Percentiles rank a stretch among this genome's conserved stretches.
Conservation (phyloP, 768 basidiomycete species). For the Phaeotremella skinneri region DNA sequence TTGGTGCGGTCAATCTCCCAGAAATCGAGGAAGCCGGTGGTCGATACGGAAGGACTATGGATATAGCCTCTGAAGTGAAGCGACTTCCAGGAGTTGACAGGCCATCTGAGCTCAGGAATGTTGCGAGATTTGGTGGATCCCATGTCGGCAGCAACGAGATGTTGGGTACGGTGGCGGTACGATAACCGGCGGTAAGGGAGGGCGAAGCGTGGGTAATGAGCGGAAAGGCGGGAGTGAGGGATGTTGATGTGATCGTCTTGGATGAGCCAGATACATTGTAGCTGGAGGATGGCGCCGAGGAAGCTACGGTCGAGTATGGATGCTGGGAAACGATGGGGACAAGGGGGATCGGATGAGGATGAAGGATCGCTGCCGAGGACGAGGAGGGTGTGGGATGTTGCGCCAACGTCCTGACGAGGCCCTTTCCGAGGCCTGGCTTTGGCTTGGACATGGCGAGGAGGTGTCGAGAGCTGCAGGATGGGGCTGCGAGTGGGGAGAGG, state of each 20-base stretch:
- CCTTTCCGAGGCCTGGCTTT: constrained; percentile 41
- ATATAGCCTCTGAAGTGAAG: background rate
- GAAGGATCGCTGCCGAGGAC: background rate
- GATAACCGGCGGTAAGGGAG: background rate
- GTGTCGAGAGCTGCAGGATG: background rate
- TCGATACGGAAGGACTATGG: background rate
- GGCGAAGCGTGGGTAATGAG: background rate
- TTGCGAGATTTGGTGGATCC: constrained; percentile 22
- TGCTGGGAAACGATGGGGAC: constrained; percentile 27
- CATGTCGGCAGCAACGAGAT: constrained; percentile 28
- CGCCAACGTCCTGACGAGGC: constrained; percentile 35
- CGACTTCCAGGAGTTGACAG: constrained; percentile 9
- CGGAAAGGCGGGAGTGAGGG: constrained; percentile 1
- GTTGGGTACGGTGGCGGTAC: constrained; percentile 7
- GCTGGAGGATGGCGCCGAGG: constrained; percentile 10
- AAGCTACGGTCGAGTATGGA: constrained; percentile 7
- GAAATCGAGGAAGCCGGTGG: background rate
- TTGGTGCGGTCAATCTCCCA: background rate
- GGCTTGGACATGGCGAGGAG: constrained; percentile 35
- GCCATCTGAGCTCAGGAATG: constrained; percentile 18
- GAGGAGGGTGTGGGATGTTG: constrained; percentile 17
- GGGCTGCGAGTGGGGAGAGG: background rate
- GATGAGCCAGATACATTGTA: background rate
- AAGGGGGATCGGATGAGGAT: background rate
- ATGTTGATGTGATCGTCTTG: background rate